Base-by-base conservation (phyloP, 169 alveolate species). In the Cryptosporidium sp. region DNA sequence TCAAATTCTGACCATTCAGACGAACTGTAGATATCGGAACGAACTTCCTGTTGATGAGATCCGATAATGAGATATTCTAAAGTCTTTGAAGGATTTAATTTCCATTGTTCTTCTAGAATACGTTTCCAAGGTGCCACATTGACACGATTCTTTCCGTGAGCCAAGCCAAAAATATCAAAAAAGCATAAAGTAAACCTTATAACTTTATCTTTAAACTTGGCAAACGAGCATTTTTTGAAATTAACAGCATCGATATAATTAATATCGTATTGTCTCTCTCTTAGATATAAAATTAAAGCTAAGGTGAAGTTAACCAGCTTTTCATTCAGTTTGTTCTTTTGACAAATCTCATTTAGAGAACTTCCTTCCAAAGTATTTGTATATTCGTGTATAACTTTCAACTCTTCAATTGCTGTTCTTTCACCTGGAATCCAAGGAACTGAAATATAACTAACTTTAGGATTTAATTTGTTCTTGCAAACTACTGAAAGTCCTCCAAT, bases 371-470 rank as follows among this genome's bases (percentile, higher is more conserved):
- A 45, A 31, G 73, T 80, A 44, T 37, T 65, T 26, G 68, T 44
- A 62, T 62, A 80, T 23, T 80, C 35, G 37, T 62, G 10, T 8
- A 80, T 80, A 6, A 65, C 89, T 48, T 26, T 80, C 2, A 80
- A 48, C 42, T 80, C 89, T 18, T 80, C 89, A 23, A 65, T 21
- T 18, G 89, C 73, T 5, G 48, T 80, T 61, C 89, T 80, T 42
- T 37, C 68, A 21, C 89, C 89, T 31, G 89, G 75, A 42, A 62
- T 51, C 89, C 89, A 80, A 18, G 89, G 89, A 16, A 80, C 89
- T 6, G 89, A 80, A 60, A 80, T 61, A 58, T 80, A 80, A 23
- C 42, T 80, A 21, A 80, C 89, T 21, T 80, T 80, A 8, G 80
- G 44, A 29, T 80, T 60, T 37, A 23, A 31, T 42, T 65, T 80